These are phyloP conservation scores for Clitopilus hobsonii DNA, from an alignment of 768 basidiomycete species.

Conservation along the genomic window DNA sequence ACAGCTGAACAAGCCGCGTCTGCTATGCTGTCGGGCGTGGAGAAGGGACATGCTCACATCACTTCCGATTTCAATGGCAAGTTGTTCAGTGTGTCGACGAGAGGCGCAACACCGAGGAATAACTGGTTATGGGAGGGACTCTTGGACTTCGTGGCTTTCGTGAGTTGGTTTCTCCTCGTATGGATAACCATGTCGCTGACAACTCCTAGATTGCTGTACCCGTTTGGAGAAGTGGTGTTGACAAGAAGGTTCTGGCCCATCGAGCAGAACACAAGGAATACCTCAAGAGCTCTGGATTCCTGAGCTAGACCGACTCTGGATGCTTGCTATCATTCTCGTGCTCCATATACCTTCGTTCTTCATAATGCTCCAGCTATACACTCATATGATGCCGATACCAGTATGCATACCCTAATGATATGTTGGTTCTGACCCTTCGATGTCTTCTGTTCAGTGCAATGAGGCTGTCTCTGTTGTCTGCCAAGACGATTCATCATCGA, in stretches of 20 bases:
- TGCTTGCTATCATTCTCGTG: too few species aligned
- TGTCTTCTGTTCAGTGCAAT: too few species aligned
- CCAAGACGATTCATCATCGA: too few species aligned
- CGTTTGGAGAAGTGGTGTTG: constrained; percentile 47
- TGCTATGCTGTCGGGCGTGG: constrained; percentile 54
- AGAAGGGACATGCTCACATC: constrained; percentile 69
- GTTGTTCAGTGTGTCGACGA: constrained; percentile 63
- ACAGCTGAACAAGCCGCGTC: constrained; percentile 61
- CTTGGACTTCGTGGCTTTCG: constrained; percentile 40
- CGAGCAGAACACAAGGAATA: constrained; percentile 42
- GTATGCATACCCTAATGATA: too few species aligned
- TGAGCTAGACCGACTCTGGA: constrained; percentile 19
- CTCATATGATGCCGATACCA: too few species aligned
- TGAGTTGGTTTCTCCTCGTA: constrained; percentile 25
- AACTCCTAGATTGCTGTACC: constrained; percentile 41
- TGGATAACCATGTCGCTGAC: too few species aligned
- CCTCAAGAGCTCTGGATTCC: constrained; percentile 39
- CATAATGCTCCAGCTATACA: too few species aligned
- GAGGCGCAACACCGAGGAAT: constrained; percentile 58
- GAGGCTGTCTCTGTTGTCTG: too few species aligned
- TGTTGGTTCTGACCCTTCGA: too few species aligned
- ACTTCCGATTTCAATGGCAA: constrained; percentile 59
- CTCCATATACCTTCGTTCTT: too few species aligned
- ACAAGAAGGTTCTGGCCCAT: constrained; percentile 41
- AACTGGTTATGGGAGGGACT: constrained; percentile 55